A percentile compares a stretch with the other conserved stretches of the same genome.
Evolutionary conservation across 1,284 basidiomycete species (phyloP).

Genomic region (Flammula alnicola): DNA sequence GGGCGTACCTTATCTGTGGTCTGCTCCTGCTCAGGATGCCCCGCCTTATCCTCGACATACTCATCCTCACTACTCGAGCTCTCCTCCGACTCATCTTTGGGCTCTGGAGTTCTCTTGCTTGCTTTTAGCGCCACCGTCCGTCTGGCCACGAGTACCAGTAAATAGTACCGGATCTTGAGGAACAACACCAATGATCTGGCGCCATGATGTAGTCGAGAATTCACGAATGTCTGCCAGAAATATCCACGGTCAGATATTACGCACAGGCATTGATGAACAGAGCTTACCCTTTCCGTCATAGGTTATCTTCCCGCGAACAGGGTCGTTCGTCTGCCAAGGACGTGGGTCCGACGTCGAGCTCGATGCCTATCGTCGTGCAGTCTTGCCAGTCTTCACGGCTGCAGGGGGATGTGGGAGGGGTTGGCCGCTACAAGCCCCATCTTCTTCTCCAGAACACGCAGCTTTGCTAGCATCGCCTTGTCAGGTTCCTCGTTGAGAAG

Average conservation of each 20-base stretch:
- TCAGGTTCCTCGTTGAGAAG: no score
- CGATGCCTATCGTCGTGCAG: no score
- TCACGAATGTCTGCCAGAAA: slow-evolving; percentile 69
- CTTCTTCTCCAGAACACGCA: no score
- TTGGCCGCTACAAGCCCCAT: no score
- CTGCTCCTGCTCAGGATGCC: slow-evolving; percentile 34
- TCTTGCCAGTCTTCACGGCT: no score
- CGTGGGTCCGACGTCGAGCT: no score
- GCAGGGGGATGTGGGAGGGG: no score
- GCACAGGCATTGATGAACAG: background rate
- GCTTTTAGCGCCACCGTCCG: slow-evolving; percentile 32
- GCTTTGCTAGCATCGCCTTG: no score
- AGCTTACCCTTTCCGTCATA: slow-evolving; percentile 82
- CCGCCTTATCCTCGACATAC: slow-evolving; percentile 59
- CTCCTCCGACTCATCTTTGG: slow-evolving; percentile 53
- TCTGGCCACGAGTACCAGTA: slow-evolving; percentile 65
- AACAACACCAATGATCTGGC: slow-evolving; percentile 85
- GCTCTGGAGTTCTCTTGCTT: slow-evolving; percentile 24
- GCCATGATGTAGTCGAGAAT: slow-evolving; percentile 86
- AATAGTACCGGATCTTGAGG: slow-evolving; percentile 83
- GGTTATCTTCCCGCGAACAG: slow-evolving; percentile 78
- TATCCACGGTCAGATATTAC: background rate
- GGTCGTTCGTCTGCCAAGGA: no score
- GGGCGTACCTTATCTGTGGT: slow-evolving; percentile 50
- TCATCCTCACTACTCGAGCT: slow-evolving; percentile 69